Percentiles rank a stretch among this genome's conserved stretches.
Evolutionary conservation across 2,329 filamentous ascomycete genomes (phyloP).

Genomic region (Diaporthe sp.): DNA sequence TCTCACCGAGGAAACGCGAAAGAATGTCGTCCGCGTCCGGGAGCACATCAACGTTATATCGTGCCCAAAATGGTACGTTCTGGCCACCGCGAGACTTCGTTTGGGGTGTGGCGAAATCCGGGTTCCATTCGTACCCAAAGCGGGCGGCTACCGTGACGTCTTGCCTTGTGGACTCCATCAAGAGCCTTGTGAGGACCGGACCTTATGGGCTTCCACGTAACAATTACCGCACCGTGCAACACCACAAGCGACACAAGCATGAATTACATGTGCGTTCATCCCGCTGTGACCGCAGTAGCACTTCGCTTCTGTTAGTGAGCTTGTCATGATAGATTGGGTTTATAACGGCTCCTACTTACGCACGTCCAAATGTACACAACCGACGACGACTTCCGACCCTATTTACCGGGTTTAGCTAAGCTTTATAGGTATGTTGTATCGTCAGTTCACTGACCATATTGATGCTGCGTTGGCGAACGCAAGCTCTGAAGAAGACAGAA

Average conservation of each 20-base stretch:
- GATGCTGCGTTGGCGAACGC: not conserved
- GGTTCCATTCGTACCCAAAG: slow-evolving; percentile 3
- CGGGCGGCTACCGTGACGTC: not conserved
- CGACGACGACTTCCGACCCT: no score
- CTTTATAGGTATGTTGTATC: not conserved
- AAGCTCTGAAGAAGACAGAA: not conserved
- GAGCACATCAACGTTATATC: not conserved
- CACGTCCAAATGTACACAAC: not conserved
- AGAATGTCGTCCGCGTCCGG: not conserved
- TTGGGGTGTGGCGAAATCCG: not conserved
- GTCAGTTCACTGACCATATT: slow-evolving; percentile 8
- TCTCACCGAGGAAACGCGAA: slow-evolving; percentile 1
- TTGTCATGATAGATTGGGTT: not conserved
- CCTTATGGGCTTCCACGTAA: not conserved
- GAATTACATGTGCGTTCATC: not conserved
- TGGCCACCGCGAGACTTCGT: not conserved
- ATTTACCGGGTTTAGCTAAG: not conserved
- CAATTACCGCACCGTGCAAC: not conserved
- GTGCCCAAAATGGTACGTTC: not conserved
- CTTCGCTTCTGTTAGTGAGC: not conserved
- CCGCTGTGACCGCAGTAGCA: not conserved
- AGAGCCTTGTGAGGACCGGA: not conserved
- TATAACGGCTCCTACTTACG: not conserved
- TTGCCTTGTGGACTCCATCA: not conserved
- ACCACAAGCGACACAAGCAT: not conserved